Evolutionary conservation across 2,329 filamentous ascomycete species (phyloP).

Genomic region (Talaromyces sp.): DNA sequence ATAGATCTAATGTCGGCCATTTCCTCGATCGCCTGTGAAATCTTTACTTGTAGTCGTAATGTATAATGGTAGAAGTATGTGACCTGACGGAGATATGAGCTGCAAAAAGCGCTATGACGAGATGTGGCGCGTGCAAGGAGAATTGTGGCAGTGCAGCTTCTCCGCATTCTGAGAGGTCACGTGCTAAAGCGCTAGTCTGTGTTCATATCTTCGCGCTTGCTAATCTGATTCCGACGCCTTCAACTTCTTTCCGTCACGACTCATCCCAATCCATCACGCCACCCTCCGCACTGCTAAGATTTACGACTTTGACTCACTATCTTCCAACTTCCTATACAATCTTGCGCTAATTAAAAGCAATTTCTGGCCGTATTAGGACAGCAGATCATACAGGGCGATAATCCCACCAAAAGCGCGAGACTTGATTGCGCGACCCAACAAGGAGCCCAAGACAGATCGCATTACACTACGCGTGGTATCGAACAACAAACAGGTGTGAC

Average conservation of each 20-base stretch:
- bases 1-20: constrained; percentile 81
- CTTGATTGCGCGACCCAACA: constrained; percentile 11
- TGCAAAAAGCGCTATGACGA: constrained; percentile 16
- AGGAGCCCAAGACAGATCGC: constrained; percentile 4
- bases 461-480: constrained; percentile 22
- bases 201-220: constrained; percentile 14
- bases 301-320: neutral
- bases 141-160: constrained; percentile 7
- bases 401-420: neutral
- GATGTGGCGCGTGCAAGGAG: constrained; percentile 13
- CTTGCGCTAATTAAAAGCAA: neutral
- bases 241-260: constrained; percentile 15
- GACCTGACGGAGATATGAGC: neutral
- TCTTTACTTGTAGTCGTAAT: no score
- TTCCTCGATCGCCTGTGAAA: neutral
- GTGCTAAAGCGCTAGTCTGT: neutral
- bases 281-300: neutral
- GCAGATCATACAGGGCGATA: neutral
- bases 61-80: no score
- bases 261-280: neutral
- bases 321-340: neutral
- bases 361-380: neutral
- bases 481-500: constrained; percentile 21
- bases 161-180: neutral
- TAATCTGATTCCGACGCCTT: constrained; percentile 13